These are phyloP conservation scores for Colletotrichum euphorbiae DNA, from an alignment of 2,329 filamentous ascomycete species.

Conservation along the genomic window DNA sequence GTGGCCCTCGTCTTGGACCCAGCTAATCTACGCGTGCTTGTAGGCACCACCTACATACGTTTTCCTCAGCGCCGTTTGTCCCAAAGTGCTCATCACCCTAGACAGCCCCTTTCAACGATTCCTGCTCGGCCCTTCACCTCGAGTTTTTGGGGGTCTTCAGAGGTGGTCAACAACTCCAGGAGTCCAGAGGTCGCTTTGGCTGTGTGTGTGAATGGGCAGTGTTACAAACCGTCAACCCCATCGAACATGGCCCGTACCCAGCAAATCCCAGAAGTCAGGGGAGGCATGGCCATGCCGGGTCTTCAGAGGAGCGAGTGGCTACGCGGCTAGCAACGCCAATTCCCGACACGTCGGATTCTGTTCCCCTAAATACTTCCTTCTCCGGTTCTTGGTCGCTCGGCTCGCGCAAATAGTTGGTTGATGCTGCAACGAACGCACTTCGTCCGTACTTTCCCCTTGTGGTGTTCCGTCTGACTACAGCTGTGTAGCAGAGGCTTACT, in stretches of 20 bases:
- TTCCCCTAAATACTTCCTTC: background rate
- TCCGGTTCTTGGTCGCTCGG: background rate
- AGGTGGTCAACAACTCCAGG: background rate
- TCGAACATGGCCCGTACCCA: slow-evolving; percentile 6
- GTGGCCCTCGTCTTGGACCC: background rate
- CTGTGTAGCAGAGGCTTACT: background rate
- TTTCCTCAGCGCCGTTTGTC: background rate
- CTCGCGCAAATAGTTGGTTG: too few relatives aligned
- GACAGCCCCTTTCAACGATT: background rate
- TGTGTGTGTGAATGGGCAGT: slow-evolving; percentile 1
- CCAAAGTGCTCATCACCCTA: background rate
- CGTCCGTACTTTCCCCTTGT: background rate
- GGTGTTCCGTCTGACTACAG: background rate
- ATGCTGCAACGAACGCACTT: too few relatives aligned
- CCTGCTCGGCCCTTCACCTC: background rate
- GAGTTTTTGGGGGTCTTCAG: background rate
- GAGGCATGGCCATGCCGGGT: background rate
- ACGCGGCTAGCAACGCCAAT: background rate
- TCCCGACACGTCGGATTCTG: slow-evolving; percentile 8
- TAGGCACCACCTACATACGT: background rate
- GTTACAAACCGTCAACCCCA: background rate
- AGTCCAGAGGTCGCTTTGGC: background rate
- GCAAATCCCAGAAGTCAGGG: background rate
- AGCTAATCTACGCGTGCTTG: background rate
- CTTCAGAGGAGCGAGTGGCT: slow-evolving; percentile 16